Percentiles rank a stretch among this genome's conserved stretches.
Evolutionary conservation across 345 rosid species (phyloP).

Genomic region (Syzygium oleosum): DNA sequence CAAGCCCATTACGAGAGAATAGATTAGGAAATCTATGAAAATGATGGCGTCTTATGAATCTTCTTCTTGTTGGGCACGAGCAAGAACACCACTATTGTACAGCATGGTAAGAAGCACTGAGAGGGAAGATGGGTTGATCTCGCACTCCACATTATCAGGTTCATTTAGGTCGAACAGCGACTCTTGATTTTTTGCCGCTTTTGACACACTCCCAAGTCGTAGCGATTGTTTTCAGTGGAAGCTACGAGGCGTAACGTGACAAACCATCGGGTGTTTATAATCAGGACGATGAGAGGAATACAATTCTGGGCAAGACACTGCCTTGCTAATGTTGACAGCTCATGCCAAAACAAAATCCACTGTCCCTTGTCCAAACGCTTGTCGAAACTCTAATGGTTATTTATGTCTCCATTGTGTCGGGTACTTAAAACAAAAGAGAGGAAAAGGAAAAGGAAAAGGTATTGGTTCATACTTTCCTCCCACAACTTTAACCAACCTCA

Average conservation of each 20-base stretch:
- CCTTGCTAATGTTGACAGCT: background rate
- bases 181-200: background rate
- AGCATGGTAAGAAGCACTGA: background rate
- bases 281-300: background rate
- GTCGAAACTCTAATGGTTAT: background rate
- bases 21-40: background rate
- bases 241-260: background rate
- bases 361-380: background rate
- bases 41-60: background rate
- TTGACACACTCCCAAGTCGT: background rate
- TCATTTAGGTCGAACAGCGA: background rate
- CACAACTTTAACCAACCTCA: background rate
- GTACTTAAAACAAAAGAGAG: background rate
- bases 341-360: background rate
- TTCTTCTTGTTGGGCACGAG: background rate
- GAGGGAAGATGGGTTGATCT: background rate
- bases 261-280: background rate
- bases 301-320: background rate
- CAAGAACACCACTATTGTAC: background rate
- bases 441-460: background rate
- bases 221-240: background rate
- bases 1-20: background rate
- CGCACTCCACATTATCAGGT: background rate
- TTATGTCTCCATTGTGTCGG: background rate
- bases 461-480: background rate